Evolutionary conservation across 2,329 filamentous ascomycete species (phyloP).

Genomic region (Ceratocystis cubensis): DNA sequence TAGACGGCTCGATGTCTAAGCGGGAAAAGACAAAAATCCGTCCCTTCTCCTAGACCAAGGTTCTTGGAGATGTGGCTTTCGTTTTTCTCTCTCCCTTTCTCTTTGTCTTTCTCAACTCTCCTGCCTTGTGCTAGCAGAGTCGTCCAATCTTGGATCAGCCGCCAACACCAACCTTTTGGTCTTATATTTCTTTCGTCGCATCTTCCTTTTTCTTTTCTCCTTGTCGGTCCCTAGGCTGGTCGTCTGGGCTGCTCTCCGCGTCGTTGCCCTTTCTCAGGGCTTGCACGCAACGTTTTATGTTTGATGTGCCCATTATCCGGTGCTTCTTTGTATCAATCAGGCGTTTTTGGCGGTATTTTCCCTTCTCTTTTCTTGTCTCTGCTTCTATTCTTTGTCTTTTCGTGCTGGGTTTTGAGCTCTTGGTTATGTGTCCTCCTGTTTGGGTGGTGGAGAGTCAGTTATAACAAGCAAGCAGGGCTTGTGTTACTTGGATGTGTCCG

Average conservation of each 20-base stretch:
- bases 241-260: not conserved
- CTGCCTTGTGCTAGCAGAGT: not conserved
- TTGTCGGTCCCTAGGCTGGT: not conserved
- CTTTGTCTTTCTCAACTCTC: constrained; percentile 3
- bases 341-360: not conserved
- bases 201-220: not conserved
- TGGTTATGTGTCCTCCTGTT: not conserved
- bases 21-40: not conserved
- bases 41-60: not conserved
- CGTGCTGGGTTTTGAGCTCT: constrained; percentile 3
- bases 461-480: not conserved
- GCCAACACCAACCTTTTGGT: not conserved
- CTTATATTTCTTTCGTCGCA: constrained; percentile 1
- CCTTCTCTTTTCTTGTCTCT: not conserved
- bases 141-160: not conserved
- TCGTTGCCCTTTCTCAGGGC: not conserved
- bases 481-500: not conserved
- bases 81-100: not conserved
- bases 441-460: not conserved
- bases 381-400: not conserved
- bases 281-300: constrained; percentile 1
- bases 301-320: not conserved
- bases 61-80: not conserved
- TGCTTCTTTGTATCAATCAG: constrained; percentile 8
- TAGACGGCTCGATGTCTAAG: not conserved